Conservation (phyloP, 768 basidiomycete genomes). For the Pulveroboletus sp. region DNA sequence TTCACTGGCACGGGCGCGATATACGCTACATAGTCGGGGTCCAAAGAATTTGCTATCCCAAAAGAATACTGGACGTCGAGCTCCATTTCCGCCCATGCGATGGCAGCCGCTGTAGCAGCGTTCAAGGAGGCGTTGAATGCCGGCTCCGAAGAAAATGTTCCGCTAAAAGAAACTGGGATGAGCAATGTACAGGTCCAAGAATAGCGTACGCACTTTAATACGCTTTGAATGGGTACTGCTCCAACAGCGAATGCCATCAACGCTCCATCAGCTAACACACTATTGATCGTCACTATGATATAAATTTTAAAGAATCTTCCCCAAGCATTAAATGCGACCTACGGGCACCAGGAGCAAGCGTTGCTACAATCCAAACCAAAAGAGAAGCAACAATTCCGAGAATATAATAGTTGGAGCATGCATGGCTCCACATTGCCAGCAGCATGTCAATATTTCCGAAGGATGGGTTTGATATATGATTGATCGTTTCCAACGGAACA, state of each 20-base stretch:
- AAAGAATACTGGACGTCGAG: slow-evolving; percentile 26
- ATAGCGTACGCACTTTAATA: slow-evolving; percentile 20
- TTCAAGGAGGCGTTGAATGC: slow-evolving; percentile 6
- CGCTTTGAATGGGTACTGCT: slow-evolving; percentile 19
- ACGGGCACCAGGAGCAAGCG: slow-evolving; percentile 26
- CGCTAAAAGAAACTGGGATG: slow-evolving; percentile 5
- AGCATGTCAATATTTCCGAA: slow-evolving; percentile 18
- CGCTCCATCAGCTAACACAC: slow-evolving; percentile 19
- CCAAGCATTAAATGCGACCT: slow-evolving; percentile 2
- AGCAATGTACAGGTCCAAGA: background rate
- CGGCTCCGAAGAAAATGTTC: background rate
- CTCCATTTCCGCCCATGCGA: slow-evolving; percentile 26
- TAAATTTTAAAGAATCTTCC: background rate
- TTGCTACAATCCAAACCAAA: slow-evolving; percentile 17
- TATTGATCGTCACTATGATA: slow-evolving; percentile 20
- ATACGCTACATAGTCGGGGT: slow-evolving; percentile 15
- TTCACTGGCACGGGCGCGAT: slow-evolving; percentile 20
- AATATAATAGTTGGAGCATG: slow-evolving; percentile 23
- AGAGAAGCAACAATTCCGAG: slow-evolving; percentile 16
- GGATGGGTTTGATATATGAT: slow-evolving; percentile 22
- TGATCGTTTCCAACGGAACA: slow-evolving; percentile 22
- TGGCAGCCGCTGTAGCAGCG: slow-evolving; percentile 15
- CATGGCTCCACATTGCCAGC: slow-evolving; percentile 11
- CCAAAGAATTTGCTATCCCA: slow-evolving; percentile 7
- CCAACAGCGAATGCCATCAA: slow-evolving; percentile 25